Evolutionary conservation across 345 rosid species (phyloP).

Genomic region (Acer campestre): DNA sequence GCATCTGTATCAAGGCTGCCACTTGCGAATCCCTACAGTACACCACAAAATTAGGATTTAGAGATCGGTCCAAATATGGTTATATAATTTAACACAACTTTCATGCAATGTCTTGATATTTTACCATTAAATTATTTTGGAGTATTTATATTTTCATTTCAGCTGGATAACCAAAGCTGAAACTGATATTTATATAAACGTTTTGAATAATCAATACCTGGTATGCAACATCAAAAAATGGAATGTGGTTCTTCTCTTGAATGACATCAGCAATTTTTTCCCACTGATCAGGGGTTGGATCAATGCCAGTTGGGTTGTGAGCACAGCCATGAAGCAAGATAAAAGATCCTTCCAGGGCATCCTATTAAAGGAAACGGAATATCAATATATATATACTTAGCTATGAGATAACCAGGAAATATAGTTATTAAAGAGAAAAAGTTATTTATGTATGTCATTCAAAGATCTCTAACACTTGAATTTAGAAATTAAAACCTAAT

Average conservation of each 20-base stretch:
- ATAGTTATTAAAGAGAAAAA: background rate
- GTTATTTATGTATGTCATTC: background rate
- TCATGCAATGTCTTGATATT: background rate
- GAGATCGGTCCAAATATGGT: background rate
- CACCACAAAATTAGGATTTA: slow-evolving; percentile 16
- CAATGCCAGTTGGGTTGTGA: slow-evolving; percentile 98
- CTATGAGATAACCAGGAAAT: slow-evolving; percentile 7
- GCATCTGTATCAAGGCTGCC: slow-evolving; percentile 98
- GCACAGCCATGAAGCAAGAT: slow-evolving; percentile 98
- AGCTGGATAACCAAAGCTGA: background rate
- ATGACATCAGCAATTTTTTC: slow-evolving; percentile 82
- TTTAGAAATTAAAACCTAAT: background rate
- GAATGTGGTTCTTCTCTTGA: slow-evolving; percentile 92
- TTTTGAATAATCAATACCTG: slow-evolving; percentile 53
- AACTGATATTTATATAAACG: slow-evolving; percentile 8
- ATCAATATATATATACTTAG: background rate
- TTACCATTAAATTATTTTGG: background rate
- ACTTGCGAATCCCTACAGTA: slow-evolving; percentile 89
- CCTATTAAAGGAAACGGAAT: slow-evolving; percentile 44
- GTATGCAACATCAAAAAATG: slow-evolving; percentile 97
- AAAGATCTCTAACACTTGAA: background rate
- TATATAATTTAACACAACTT: background rate
- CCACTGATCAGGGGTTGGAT: slow-evolving; percentile 97
- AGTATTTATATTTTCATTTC: background rate
- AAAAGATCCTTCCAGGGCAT: slow-evolving; percentile 92